These are phyloP conservation scores for Colletotrichum orbiculare DNA, from an alignment of 2,329 filamentous ascomycete genomes.

Conservation along the genomic window DNA sequence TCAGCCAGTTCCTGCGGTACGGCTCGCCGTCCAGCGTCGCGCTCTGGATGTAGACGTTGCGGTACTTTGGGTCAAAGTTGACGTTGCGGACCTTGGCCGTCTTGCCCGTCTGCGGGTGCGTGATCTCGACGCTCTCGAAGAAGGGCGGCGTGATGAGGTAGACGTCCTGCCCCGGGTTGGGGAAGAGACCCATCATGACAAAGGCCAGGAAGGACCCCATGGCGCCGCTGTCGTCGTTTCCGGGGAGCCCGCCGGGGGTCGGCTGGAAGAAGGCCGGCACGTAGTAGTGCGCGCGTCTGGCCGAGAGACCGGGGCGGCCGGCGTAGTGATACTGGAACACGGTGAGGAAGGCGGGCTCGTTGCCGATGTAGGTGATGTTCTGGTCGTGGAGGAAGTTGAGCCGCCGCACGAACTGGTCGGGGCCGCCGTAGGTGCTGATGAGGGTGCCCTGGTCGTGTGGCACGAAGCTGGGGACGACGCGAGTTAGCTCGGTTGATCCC, in stretches of 20 bases:
- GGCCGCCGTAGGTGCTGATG: slow-evolving; percentile 70
- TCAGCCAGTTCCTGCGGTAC: slow-evolving; percentile 75
- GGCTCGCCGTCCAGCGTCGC: slow-evolving; percentile 69
- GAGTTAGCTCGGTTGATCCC: neutral
- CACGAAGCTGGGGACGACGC: slow-evolving; percentile 52
- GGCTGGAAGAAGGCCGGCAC: slow-evolving; percentile 73
- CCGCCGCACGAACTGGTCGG: slow-evolving; percentile 64
- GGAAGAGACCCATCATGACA: slow-evolving; percentile 77
- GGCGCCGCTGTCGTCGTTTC: slow-evolving; percentile 77
- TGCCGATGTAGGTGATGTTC: slow-evolving; percentile 74
- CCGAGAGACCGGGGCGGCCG: slow-evolving; percentile 68
- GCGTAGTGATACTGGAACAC: slow-evolving; percentile 78
- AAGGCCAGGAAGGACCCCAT: slow-evolving; percentile 76
- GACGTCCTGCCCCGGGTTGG: slow-evolving; percentile 75
- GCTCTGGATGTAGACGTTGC: slow-evolving; percentile 72
- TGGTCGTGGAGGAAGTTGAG: slow-evolving; percentile 74
- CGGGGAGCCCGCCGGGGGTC: slow-evolving; percentile 69
- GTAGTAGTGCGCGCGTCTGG: slow-evolving; percentile 69
- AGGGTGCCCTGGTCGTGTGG: slow-evolving; percentile 65
- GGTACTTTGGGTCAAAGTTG: slow-evolving; percentile 70
- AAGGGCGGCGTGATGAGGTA: slow-evolving; percentile 79
- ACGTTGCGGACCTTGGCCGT: slow-evolving; percentile 68
- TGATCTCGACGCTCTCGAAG: slow-evolving; percentile 70
- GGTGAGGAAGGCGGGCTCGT: slow-evolving; percentile 69
- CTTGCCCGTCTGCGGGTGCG: slow-evolving; percentile 66